Evolutionary conservation across 768 basidiomycete genomes (phyloP).

Genomic region (Dacryopinax spathularia): DNA sequence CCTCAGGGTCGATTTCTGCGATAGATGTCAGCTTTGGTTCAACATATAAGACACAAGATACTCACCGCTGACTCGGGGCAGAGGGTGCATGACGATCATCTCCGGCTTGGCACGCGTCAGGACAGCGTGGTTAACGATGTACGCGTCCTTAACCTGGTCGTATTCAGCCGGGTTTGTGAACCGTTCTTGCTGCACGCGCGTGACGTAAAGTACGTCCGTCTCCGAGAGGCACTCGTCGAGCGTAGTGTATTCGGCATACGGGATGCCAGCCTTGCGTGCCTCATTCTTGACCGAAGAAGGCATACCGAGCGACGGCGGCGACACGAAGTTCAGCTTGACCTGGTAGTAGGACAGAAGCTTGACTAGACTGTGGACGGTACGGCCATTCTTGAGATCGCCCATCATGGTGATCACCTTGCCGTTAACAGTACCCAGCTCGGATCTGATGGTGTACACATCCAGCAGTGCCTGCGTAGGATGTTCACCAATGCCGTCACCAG

Average conservation of each 20-base stretch:
- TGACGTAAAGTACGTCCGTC: slow-evolving; percentile 95
- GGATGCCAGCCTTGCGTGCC: slow-evolving; percentile 70
- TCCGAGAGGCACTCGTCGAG: slow-evolving; percentile 81
- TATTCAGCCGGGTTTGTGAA: slow-evolving; percentile 72
- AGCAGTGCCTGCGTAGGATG: slow-evolving; percentile 89
- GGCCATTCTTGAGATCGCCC: slow-evolving; percentile 94
- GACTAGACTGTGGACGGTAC: slow-evolving; percentile 93
- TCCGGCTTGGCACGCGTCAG: slow-evolving; percentile 86
- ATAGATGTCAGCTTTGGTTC: slow-evolving; percentile 8
- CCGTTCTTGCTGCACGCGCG: slow-evolving; percentile 89
- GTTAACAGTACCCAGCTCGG: slow-evolving; percentile 94
- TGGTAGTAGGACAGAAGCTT: slow-evolving; percentile 81
- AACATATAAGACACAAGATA: neutral
- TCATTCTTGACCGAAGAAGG: slow-evolving; percentile 69
- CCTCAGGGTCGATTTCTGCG: slow-evolving; percentile 95
- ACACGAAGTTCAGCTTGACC: slow-evolving; percentile 89
- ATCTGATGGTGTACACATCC: slow-evolving; percentile 89
- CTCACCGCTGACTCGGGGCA: slow-evolving; percentile 79
- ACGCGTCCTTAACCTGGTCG: slow-evolving; percentile 80
- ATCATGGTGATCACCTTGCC: slow-evolving; percentile 84
- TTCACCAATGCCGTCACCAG: slow-evolving; percentile 93
- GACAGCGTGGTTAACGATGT: slow-evolving; percentile 86
- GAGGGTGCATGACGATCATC: slow-evolving; percentile 99
- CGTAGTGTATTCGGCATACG: slow-evolving; percentile 67
- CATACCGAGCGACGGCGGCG: slow-evolving; percentile 77